Base-by-base conservation (phyloP, 176 grass and related monocot species). In the Metroxylon sagu region DNA sequence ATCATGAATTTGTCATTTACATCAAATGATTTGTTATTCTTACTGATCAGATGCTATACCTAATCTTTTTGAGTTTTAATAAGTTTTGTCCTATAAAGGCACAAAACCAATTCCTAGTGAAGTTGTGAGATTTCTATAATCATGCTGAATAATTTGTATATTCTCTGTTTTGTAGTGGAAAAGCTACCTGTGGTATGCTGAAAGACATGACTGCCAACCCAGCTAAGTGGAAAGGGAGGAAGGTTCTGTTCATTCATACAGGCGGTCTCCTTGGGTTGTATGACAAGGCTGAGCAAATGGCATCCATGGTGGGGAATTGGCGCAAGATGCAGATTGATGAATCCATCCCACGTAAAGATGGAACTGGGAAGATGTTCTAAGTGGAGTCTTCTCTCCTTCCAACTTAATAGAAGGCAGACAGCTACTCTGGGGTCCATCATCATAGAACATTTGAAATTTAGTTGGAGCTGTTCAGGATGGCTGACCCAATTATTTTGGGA, bases 331-430 rank as follows among this genome's bases (percentile, higher is more conserved):
- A 89, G 12, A 72, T 98, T 60, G 84, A 85, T 64, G 81, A 92
- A 63, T 85, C 76, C 66, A 19, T 85, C 75, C 70, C 69, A 5
- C 79, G 82, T 16, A 65, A 78, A 69, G 93, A 92, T 67, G 87
- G 79, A 50, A 85, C 76, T 71, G 87, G 93, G 56, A 98, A 92
- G 76, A 98, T 98, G 87, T 98, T 98, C 79, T 92, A 48, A 92
- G 82, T 49, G 4, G 43, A 60, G 56, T 53, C 18, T 26, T 0
- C 0, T 43, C 1, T 12, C 8, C 35, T 43, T 43, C 21, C 21
- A 23, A 23, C 21, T 0, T 23, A 23, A 0, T 23, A 23, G 21
- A 43, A 43, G 35, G 35, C 35, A 43, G 35, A 14, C 8, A 43
- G 10, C 35, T 43, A 29, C 28, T 29, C 21, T 29, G 28, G 4